These are phyloP conservation scores for Phyllostachys edulis DNA, from an alignment of 176 grass and related monocot genomes.

Conservation along the genomic window DNA sequence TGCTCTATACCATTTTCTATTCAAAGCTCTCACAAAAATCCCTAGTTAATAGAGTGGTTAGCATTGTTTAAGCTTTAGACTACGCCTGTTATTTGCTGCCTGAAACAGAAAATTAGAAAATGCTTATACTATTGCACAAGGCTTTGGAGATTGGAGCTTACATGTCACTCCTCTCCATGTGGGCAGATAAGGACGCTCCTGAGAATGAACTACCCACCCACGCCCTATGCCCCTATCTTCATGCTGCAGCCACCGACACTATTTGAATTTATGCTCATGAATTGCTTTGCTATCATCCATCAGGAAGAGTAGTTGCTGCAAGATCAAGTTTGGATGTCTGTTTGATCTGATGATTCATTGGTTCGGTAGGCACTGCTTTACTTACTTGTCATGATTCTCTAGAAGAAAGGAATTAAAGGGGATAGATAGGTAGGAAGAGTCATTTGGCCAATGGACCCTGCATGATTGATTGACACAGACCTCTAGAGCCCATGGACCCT, in stretches of 20 bases:
- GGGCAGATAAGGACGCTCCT: conserved; percentile 36
- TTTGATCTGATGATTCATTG: conserved; percentile 25
- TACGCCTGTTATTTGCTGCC: not conserved
- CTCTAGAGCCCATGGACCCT: not conserved
- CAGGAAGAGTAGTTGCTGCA: conserved; percentile 6
- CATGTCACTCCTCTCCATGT: conserved; percentile 32
- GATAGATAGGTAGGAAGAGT: not conserved
- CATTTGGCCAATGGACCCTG: not conserved
- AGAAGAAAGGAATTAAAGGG: not conserved
- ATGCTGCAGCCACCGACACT: conserved; percentile 33
- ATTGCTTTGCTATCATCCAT: not conserved
- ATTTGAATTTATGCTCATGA: conserved; percentile 2
- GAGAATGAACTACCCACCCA: conserved; percentile 40
- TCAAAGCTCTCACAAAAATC: not conserved
- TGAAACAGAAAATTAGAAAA: not conserved
- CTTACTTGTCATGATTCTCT: conserved; percentile 9
- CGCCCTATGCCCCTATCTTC: not conserved
- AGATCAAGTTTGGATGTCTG: conserved; percentile 9
- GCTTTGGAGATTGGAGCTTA: conserved; percentile 23
- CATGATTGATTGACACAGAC: not conserved
- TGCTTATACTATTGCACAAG: not conserved
- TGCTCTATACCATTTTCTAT: not conserved
- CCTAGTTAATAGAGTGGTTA: not conserved
- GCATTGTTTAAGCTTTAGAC: not conserved
- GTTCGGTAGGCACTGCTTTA: not conserved